Base-by-base conservation (phyloP, 352 stramenopile genomes). In the Stramenopiles sp. region DNA sequence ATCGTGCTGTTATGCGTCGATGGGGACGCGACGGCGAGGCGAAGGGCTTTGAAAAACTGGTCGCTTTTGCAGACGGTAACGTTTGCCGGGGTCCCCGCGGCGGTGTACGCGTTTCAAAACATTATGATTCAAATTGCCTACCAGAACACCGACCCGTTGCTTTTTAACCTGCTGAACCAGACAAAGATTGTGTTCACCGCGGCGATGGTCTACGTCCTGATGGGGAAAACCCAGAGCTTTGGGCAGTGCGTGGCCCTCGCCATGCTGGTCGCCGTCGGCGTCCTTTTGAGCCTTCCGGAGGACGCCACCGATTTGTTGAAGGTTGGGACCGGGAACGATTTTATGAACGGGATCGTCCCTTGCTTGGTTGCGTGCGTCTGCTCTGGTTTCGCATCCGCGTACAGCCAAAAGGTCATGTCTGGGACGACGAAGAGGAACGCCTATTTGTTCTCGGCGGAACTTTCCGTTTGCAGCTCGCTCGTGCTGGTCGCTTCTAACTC, bases 81-180 rank as follows among this genome's bases (percentile, higher is more conserved):
- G 37, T 82, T 83, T n/a, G 89, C 86, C 32, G 86, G 85, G 3
- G 77, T 92, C 0, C 86, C 86, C 0, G 86, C 86, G 25, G 89
- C 83, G 78, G 90, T 85, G 32, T 92, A 92, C 79, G 85, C 85
- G n/a, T 78, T 91, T 75, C 86, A 92, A 79, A 92, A 92, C 73
- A 82, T 91, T 75, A 82, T 90, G n/a, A 87, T 91, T 74, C 86
- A 91, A 76, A 74, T 88, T 12, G 81, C 86, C 68, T 89, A 89
- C 78, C 86, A 92, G 79, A 79, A 91, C 78, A 77, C 91, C 68
- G 84, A 85, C 71, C 86, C 86, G 35, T 87, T 91, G 68, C 81
- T 89, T 32, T 91, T 91, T 77, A 92, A 91, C 79, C 80, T 92
- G 48, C 83, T 92, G 48, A 92, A 92, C 81, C 86, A 92, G 81